Evolutionary conservation across 108 stramenopile genomes (phyloP).

Genomic region (Aureococcus anophagefferens): DNA sequence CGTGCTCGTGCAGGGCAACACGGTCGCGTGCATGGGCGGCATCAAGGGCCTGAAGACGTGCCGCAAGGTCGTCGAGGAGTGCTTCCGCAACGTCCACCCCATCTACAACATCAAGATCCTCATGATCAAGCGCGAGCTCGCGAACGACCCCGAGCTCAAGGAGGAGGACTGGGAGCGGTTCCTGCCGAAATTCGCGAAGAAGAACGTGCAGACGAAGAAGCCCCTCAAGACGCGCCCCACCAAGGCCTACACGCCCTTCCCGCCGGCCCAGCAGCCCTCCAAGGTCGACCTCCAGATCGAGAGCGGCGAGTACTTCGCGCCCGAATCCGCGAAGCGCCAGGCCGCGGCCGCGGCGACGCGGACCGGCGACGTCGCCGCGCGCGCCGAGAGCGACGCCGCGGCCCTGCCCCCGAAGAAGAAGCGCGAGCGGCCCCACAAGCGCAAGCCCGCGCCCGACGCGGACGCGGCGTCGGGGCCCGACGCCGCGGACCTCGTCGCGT

Average conservation of each 20-base stretch:
- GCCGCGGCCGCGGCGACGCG: neutral
- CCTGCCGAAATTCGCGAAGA: slow-evolving; percentile 89
- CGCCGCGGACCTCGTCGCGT: no score
- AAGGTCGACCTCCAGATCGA: slow-evolving; percentile 64
- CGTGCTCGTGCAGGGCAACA: slow-evolving; percentile 95
- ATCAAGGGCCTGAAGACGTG: slow-evolving; percentile 82
- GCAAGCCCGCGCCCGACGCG: no score
- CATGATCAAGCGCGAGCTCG: slow-evolving; percentile 96
- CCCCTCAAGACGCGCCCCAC: slow-evolving; percentile 45
- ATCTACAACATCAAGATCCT: slow-evolving; percentile 98
- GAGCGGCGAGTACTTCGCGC: neutral
- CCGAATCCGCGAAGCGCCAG: neutral
- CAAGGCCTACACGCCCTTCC: slow-evolving; percentile 93
- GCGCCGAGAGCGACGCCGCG: no score
- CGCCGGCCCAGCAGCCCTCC: slow-evolving; percentile 74
- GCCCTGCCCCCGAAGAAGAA: no score
- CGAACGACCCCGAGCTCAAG: slow-evolving; percentile 79
- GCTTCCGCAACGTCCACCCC: slow-evolving; percentile 98
- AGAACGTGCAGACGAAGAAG: slow-evolving; percentile 84
- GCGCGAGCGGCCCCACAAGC: no score
- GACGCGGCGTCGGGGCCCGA: no score
- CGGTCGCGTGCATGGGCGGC: slow-evolving; percentile 81
- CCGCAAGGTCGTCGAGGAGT: slow-evolving; percentile 88
- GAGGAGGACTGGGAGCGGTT: slow-evolving; percentile 96
- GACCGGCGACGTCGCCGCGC: no score